phyloP scores from a whole-genome alignment of 169 alveolate genomes.

The Blepharisma undulans region DNA sequence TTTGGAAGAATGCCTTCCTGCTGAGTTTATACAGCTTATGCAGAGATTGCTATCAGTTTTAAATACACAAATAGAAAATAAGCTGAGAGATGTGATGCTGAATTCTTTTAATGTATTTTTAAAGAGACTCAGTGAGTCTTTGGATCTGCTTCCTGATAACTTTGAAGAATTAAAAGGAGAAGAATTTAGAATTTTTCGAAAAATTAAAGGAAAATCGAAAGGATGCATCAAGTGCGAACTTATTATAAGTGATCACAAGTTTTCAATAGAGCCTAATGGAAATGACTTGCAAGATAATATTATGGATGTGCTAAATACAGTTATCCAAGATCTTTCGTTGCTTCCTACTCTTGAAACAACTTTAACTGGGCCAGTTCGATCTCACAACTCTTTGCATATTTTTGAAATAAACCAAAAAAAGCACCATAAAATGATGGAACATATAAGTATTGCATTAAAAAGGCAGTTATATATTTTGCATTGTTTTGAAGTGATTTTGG shows the following conservation, averaged over 20 bases:
- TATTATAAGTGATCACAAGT: background rate
- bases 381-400: background rate
- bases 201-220: background rate
- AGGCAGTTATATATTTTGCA: background rate
- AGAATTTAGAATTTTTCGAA: background rate
- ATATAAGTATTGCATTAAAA: background rate
- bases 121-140: background rate
- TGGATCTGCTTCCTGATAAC: background rate
- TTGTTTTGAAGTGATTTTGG: background rate
- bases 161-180: background rate
- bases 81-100: background rate
- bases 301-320: background rate
- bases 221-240: background rate
- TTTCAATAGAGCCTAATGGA: background rate
- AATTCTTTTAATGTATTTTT: background rate
- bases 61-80: conserved; percentile 5
- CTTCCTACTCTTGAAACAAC: background rate
- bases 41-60: background rate
- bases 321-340: background rate
- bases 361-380: conserved; percentile 9
- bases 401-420: background rate
- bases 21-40: background rate
- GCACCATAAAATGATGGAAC: background rate
- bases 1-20: conserved; percentile 28
- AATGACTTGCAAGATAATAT: background rate